Conservation (phyloP, 2,329 filamentous ascomycete species). For the Chalara sp. region DNA sequence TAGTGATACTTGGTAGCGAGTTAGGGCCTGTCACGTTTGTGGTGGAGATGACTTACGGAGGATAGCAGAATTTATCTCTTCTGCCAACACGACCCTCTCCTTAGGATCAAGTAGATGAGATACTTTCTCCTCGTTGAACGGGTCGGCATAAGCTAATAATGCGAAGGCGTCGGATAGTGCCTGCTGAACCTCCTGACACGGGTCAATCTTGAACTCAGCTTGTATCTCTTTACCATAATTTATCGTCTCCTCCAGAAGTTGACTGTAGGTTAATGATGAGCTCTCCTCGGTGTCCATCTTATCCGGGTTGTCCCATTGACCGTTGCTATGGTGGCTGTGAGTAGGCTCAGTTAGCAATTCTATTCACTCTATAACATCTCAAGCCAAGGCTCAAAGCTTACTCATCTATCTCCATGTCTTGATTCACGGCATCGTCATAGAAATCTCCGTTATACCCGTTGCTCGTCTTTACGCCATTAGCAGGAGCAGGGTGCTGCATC, state of each 20-base stretch:
- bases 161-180: slow-evolving; percentile 81
- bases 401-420: slow-evolving; percentile 48
- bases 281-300: slow-evolving; percentile 46
- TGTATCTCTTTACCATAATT: slow-evolving; percentile 74
- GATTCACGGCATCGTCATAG: slow-evolving; percentile 30
- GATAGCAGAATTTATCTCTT: slow-evolving; percentile 91
- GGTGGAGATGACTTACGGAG: slow-evolving; percentile 42
- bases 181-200: slow-evolving; percentile 62
- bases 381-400: neutral
- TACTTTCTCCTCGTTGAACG: slow-evolving; percentile 65
- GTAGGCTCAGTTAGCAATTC: too few relatives aligned
- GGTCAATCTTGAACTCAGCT: slow-evolving; percentile 68
- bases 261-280: slow-evolving; percentile 19
- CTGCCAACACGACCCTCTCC: slow-evolving; percentile 73
- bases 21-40: slow-evolving; percentile 17
- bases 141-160: slow-evolving; percentile 79
- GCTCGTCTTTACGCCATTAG: slow-evolving; percentile 27
- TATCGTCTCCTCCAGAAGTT: slow-evolving; percentile 63
- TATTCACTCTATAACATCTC: too few relatives aligned
- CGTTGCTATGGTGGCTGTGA: too few relatives aligned
- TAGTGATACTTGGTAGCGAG: slow-evolving; percentile 59
- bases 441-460: slow-evolving; percentile 32
- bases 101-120: slow-evolving; percentile 70
- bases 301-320: slow-evolving; percentile 30
- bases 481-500: slow-evolving; percentile 33